phyloP scores from a whole-genome alignment of 208 protist genomes.

The Crithidia fasciculata region DNA sequence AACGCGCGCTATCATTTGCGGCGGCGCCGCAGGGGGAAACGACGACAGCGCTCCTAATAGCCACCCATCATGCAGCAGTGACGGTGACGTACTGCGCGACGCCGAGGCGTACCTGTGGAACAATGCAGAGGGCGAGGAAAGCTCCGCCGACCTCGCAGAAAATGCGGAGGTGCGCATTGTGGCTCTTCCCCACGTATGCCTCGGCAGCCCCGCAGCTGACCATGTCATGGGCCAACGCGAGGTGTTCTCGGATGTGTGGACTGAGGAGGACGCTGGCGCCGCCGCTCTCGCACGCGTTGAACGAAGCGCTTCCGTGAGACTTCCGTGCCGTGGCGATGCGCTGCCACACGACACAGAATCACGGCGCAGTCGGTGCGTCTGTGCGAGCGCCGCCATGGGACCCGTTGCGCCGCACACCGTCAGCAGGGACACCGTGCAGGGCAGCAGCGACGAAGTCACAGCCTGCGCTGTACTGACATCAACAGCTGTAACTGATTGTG shows the following conservation, averaged over 20 bases:
- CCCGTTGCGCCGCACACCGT: slow-evolving; percentile 1
- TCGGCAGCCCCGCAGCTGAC: not conserved
- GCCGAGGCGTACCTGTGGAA: slow-evolving; percentile 10
- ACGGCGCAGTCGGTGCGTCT: no score
- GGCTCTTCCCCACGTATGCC: not conserved
- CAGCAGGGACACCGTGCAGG: not conserved
- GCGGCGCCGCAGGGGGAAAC: no score
- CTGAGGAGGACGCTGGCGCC: not conserved
- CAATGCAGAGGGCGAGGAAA: not conserved
- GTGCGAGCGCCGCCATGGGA: not conserved
- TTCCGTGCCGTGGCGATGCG: not conserved
- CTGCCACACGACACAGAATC: not conserved
- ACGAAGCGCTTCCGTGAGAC: not conserved
- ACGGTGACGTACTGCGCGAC: slow-evolving; percentile 10
- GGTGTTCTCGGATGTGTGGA: slow-evolving; percentile 1
- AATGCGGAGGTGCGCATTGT: not conserved
- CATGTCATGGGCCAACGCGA: not conserved
- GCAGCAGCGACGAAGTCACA: not conserved
- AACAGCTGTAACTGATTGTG: no score
- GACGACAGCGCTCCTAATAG: not conserved
- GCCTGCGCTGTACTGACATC: no score
- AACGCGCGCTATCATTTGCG: no score
- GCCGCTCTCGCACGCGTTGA: not conserved
- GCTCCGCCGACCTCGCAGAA: no score
- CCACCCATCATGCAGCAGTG: not conserved